A percentile compares a stretch with the other conserved stretches of the same genome.
These are phyloP conservation scores for Thelonectria blattea DNA, from an alignment of 2,329 filamentous ascomycete species.

Conservation along the genomic window DNA sequence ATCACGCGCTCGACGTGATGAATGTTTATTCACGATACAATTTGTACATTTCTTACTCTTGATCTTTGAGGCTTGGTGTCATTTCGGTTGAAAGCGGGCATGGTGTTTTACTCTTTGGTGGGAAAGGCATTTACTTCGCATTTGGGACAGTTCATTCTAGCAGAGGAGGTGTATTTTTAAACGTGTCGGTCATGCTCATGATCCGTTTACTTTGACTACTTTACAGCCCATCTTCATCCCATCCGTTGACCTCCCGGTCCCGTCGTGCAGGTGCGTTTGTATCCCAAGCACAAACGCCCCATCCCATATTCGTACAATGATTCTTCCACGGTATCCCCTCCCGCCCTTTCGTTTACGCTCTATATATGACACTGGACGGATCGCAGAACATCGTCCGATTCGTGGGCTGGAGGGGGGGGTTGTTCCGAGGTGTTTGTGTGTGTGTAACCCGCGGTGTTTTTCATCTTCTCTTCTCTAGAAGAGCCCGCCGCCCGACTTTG, in stretches of 20 bases:
- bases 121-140: slow-evolving; percentile 8
- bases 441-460: too few relatives aligned
- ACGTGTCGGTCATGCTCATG: slow-evolving; percentile 25
- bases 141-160: slow-evolving; percentile 3
- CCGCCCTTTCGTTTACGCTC: background rate
- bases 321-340: background rate
- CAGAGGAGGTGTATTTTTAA: slow-evolving; percentile 25
- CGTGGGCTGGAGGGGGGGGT: too few relatives aligned
- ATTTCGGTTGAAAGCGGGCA: background rate
- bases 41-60: background rate
- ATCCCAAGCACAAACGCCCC: slow-evolving; percentile 28
- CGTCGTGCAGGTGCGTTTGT: slow-evolving; percentile 28
- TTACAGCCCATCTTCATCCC: slow-evolving; percentile 32
- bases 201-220: slow-evolving; percentile 34
- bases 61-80: background rate
- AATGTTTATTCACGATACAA: slow-evolving; percentile 3
- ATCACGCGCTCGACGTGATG: slow-evolving; percentile 47
- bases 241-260: slow-evolving; percentile 22
- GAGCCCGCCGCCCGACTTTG: slow-evolving; percentile 43
- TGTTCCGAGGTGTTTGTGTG: too few relatives aligned
- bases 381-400: too few relatives aligned
- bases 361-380: background rate
- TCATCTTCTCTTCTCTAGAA: slow-evolving; percentile 31
- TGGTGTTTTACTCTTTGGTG: slow-evolving; percentile 23
- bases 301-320: slow-evolving; percentile 33